These are phyloP conservation scores for Cyclotella sp. DNA, from an alignment of 108 stramenopile species.

Conservation along the genomic window DNA sequence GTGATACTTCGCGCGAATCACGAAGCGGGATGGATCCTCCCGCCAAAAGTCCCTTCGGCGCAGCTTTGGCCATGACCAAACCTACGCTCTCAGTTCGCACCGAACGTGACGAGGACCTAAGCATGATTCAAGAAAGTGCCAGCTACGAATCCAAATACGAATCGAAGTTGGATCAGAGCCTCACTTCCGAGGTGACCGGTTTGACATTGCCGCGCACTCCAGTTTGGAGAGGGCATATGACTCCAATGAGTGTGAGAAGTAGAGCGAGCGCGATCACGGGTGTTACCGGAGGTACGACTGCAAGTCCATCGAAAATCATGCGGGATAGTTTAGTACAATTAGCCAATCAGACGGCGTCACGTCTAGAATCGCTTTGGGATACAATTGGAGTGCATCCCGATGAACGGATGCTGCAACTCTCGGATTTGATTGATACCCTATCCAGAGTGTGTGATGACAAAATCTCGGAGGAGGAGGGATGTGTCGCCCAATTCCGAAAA, in stretches of 20 bases:
- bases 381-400: slow-evolving; percentile 81
- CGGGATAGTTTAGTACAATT: slow-evolving; percentile 41
- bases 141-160: slow-evolving; percentile 14
- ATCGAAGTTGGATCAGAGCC: neutral
- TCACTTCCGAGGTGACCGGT: slow-evolving; percentile 1
- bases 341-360: slow-evolving; percentile 66
- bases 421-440: slow-evolving; percentile 71
- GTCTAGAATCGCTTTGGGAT: slow-evolving; percentile 84
- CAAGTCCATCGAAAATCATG: slow-evolving; percentile 35
- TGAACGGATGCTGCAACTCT: slow-evolving; percentile 78
- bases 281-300: slow-evolving; percentile 5
- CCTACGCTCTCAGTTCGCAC: neutral
- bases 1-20: slow-evolving; percentile 5
- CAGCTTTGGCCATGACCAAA: neutral
- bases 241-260: neutral
- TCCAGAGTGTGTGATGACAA: slow-evolving; percentile 73
- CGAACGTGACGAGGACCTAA: slow-evolving; percentile 1
- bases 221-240: neutral
- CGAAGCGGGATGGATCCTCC: slow-evolving; percentile 41
- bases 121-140: slow-evolving; percentile 2
- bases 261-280: neutral
- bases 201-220: slow-evolving; percentile 14
- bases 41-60: slow-evolving; percentile 35
- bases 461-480: slow-evolving; percentile 70
- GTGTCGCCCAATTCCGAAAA: slow-evolving; percentile 81